Conservation (phyloP, 2,329 filamentous ascomycete species). For the Botryotinia narcissicola region DNA sequence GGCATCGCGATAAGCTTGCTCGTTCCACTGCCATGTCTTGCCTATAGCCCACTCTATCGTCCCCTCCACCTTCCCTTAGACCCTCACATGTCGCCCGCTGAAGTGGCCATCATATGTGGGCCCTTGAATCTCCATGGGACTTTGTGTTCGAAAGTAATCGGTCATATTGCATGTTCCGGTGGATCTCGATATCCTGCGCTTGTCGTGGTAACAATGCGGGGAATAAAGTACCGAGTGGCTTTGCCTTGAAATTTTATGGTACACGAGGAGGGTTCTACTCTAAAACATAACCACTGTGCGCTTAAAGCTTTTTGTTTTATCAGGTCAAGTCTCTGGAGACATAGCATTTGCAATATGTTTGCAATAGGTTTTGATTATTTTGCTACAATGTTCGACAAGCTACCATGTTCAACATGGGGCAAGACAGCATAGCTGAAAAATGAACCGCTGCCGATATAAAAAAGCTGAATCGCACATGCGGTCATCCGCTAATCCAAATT, state of each 20-base stretch:
- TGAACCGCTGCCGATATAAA: background rate
- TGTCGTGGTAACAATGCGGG: background rate
- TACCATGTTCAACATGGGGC: no score
- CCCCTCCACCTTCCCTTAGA: background rate
- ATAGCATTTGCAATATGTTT: background rate
- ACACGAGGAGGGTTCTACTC: background rate
- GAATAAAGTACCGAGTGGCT: background rate
- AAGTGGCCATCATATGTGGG: background rate
- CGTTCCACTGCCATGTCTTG: background rate
- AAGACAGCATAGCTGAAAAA: no score
- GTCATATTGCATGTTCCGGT: background rate
- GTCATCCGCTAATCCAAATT: background rate
- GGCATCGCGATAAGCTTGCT: background rate
- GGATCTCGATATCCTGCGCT: background rate
- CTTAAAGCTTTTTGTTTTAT: background rate
- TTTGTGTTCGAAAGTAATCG: background rate
- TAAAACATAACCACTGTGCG: background rate
- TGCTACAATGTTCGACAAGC: background rate
- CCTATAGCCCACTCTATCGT: background rate
- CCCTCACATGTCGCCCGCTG: background rate
- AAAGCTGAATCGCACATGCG: background rate
- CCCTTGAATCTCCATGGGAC: background rate
- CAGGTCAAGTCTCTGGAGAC: background rate
- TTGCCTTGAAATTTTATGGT: background rate
- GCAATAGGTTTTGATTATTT: no score